Percentiles rank a stretch among this genome's conserved stretches.
These are phyloP conservation scores for Globisporangium rhizosaccharum DNA, from an alignment of 352 stramenopile species.

Conservation along the genomic window DNA sequence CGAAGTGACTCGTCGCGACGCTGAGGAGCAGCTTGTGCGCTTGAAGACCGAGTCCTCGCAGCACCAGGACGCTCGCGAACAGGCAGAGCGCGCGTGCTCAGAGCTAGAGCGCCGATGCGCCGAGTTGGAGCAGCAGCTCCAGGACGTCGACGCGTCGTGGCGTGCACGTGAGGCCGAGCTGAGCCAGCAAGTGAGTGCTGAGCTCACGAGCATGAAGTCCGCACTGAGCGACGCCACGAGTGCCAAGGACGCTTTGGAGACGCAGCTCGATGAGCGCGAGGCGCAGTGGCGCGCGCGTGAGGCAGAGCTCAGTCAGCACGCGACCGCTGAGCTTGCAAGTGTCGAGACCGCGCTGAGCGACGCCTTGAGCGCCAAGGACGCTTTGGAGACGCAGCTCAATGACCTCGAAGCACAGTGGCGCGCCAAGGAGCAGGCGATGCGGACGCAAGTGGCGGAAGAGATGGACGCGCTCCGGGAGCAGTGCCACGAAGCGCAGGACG, in stretches of 20 bases:
- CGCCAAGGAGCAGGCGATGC: conserved; percentile 28
- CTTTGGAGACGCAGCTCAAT: conserved; percentile 22
- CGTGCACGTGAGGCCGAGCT: conserved; percentile 5
- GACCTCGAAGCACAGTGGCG: conserved; percentile 25
- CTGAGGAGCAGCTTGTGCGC: conserved; percentile 1
- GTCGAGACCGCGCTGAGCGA: conserved; percentile 18
- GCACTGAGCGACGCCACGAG: conserved; percentile 16
- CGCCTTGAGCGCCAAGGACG: conserved; percentile 22
- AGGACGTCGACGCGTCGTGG: conserved; percentile 10
- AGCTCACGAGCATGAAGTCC: conserved; percentile 14
- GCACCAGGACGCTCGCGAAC: neutral
- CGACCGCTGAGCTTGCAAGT: conserved; percentile 11
- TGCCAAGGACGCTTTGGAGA: conserved; percentile 26
- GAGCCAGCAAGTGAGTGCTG: conserved; percentile 15
- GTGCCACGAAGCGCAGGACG: conserved; percentile 35
- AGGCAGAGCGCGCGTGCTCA: neutral
- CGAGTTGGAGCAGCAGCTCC: conserved; percentile 12
- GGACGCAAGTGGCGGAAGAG: conserved; percentile 21
- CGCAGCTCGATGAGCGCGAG: conserved; percentile 22
- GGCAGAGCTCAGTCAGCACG: conserved; percentile 12
- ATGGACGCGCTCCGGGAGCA: conserved; percentile 38
- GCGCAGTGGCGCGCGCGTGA: conserved; percentile 18
- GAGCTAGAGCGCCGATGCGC: neutral
- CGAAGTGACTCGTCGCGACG: conserved; percentile 4
- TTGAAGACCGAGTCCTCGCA: conserved; percentile 3